Evolutionary conservation across 2,329 filamentous ascomycete species (phyloP).

Genomic region (Setomelanomma holmii): DNA sequence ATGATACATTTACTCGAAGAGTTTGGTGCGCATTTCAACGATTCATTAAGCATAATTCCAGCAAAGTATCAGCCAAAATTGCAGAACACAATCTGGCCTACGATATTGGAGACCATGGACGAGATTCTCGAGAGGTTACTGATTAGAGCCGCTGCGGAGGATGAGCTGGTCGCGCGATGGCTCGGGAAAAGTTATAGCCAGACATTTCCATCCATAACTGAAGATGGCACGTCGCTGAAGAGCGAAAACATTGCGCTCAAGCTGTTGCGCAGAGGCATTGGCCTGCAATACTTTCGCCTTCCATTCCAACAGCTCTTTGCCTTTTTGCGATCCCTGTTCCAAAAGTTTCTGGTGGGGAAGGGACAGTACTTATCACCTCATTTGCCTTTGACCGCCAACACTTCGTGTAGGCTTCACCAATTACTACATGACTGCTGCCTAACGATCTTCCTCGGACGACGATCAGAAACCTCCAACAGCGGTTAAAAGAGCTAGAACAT

Average conservation of each 20-base stretch:
- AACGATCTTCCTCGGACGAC: conserved; percentile 7
- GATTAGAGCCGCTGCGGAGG: background rate
- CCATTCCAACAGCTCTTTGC: too few species aligned
- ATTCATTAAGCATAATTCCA: background rate
- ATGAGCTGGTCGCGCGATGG: too few species aligned
- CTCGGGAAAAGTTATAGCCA: too few species aligned
- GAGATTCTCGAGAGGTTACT: background rate
- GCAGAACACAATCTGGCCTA: background rate
- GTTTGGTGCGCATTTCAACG: background rate
- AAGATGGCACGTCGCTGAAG: too few species aligned
- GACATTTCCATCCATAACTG: too few species aligned
- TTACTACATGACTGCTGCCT: background rate
- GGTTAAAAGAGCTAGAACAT: background rate
- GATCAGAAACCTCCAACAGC: conserved; percentile 1
- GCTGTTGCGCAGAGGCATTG: too few species aligned
- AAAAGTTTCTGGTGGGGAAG: background rate
- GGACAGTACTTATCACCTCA: background rate
- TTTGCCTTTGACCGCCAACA: background rate
- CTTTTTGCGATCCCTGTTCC: too few species aligned
- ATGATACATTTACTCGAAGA: background rate
- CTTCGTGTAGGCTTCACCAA: background rate
- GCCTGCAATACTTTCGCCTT: too few species aligned
- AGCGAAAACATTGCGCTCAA: too few species aligned
- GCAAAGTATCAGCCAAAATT: background rate
- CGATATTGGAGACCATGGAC: background rate